Conservation (phyloP, 495 filamentous ascomycete species). For the Sabuloglossum arenarium region DNA sequence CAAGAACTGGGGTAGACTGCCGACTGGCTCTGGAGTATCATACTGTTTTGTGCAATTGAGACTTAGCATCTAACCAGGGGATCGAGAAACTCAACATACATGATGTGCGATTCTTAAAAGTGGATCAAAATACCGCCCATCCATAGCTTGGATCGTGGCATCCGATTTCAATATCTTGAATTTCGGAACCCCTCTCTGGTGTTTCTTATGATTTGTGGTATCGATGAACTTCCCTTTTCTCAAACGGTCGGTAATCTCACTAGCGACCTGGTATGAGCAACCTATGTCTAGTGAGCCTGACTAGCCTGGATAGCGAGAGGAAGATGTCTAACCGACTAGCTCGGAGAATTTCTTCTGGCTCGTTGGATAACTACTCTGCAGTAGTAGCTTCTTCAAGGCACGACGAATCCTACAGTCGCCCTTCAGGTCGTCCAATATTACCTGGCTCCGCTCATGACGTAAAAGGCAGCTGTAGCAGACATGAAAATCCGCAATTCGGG, state of each 20-base stretch:
- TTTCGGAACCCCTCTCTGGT: background rate
- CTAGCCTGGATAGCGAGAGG: background rate
- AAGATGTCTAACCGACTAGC: background rate
- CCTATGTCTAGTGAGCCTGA: slow-evolving; percentile 5
- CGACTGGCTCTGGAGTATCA: background rate
- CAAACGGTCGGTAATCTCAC: slow-evolving; percentile 10
- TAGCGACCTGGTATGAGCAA: slow-evolving; percentile 10
- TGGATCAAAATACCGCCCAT: slow-evolving; percentile 14
- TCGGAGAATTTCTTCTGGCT: background rate
- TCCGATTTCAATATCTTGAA: slow-evolving; percentile 12
- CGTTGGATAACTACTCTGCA: slow-evolving; percentile 9
- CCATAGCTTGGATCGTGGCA: slow-evolving; percentile 5
- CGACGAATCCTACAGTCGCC: slow-evolving; percentile 12
- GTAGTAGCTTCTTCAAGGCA: slow-evolving; percentile 10
- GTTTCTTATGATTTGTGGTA: slow-evolving; percentile 4
- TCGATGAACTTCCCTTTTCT: slow-evolving; percentile 13
- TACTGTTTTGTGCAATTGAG: background rate
- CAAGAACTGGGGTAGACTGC: background rate
- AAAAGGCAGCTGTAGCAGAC: slow-evolving; percentile 16
- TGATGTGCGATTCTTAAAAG: slow-evolving; percentile 14
- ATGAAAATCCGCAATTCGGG: slow-evolving; percentile 12
- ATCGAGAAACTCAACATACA: slow-evolving; percentile 4
- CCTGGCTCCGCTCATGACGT: slow-evolving; percentile 8
- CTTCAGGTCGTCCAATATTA: slow-evolving; percentile 12
- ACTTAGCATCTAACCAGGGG: background rate